Evolutionary conservation across 163 green algal genomes (phyloP).

Genomic region (Scenedesmus sp.): DNA sequence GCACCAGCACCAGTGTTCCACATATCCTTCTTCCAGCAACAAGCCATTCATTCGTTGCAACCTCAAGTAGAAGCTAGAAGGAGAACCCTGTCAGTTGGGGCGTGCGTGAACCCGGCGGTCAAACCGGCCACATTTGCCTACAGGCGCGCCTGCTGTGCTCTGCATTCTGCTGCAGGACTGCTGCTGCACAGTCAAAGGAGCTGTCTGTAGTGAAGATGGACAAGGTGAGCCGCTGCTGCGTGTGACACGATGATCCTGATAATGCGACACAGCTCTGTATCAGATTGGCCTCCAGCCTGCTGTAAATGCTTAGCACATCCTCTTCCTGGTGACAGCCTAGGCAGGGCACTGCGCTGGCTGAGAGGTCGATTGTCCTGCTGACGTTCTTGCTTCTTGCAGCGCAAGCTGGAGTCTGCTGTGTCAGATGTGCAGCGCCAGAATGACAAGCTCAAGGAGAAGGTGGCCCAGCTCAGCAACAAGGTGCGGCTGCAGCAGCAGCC

Average conservation of each 20-base stretch:
- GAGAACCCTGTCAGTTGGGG: too few species aligned
- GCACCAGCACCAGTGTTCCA: too few species aligned
- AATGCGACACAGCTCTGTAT: neutral
- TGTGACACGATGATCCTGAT: neutral
- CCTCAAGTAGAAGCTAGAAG: too few species aligned
- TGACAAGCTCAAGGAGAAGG: conserved; percentile 55
- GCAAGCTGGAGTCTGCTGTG: conserved; percentile 46
- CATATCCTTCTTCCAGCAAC: too few species aligned
- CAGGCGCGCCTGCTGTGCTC: too few species aligned
- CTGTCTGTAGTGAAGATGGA: conserved; percentile 22
- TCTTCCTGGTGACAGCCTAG: neutral
- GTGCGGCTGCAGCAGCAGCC: neutral
- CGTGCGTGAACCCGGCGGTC: too few species aligned
- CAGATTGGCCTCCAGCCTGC: too few species aligned
- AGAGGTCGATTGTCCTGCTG: neutral
- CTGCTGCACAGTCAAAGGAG: conserved; percentile 34
- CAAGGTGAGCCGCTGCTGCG: conserved; percentile 20
- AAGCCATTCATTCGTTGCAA: too few species aligned
- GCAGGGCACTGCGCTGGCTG: neutral
- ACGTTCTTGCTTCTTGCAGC: conserved; percentile 14
- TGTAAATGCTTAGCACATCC: neutral
- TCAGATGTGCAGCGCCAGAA: conserved; percentile 47
- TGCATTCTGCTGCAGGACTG: conserved; percentile 26
- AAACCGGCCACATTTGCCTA: too few species aligned
- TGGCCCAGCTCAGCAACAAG: conserved; percentile 50